Evolutionary conservation across 2,329 filamentous ascomycete species (phyloP).

Genomic region (Aspergillus sp.): DNA sequence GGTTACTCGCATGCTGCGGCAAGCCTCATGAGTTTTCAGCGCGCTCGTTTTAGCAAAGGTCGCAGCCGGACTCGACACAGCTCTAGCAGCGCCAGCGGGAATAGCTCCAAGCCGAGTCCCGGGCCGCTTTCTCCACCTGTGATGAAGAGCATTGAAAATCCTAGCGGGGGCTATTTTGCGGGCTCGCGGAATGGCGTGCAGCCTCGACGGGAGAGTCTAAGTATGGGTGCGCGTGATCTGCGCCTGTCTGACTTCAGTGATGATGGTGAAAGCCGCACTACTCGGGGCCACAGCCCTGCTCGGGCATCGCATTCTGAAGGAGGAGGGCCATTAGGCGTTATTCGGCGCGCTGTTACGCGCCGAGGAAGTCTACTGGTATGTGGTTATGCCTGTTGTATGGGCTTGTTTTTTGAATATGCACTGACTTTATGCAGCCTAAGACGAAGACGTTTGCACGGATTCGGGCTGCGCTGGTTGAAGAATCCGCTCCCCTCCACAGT

Average conservation of each 20-base stretch:
- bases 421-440: slow-evolving; percentile 55
- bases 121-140: slow-evolving; percentile 72
- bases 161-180: slow-evolving; percentile 47
- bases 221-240: slow-evolving; percentile 79
- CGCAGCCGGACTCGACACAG: slow-evolving; percentile 51
- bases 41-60: slow-evolving; percentile 50
- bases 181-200: slow-evolving; percentile 41
- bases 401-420: neutral
- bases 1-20: slow-evolving; percentile 60
- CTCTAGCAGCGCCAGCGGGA: slow-evolving; percentile 61
- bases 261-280: slow-evolving; percentile 53
- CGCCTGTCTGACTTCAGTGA: slow-evolving; percentile 74
- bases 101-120: slow-evolving; percentile 59
- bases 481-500: slow-evolving; percentile 76
- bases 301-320: slow-evolving; percentile 25
- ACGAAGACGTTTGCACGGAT: slow-evolving; percentile 94
- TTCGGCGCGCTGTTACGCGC: slow-evolving; percentile 73
- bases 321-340: slow-evolving; percentile 63
- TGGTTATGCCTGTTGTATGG: slow-evolving; percentile 7
- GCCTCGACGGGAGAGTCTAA: slow-evolving; percentile 76
- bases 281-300: slow-evolving; percentile 29
- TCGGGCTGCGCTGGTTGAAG: slow-evolving; percentile 78
- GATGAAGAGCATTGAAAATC: slow-evolving; percentile 47
- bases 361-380: slow-evolving; percentile 80
- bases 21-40: slow-evolving; percentile 72